phyloP scores from a whole-genome alignment of 768 basidiomycete species.

The Leccinellum luteum region DNA sequence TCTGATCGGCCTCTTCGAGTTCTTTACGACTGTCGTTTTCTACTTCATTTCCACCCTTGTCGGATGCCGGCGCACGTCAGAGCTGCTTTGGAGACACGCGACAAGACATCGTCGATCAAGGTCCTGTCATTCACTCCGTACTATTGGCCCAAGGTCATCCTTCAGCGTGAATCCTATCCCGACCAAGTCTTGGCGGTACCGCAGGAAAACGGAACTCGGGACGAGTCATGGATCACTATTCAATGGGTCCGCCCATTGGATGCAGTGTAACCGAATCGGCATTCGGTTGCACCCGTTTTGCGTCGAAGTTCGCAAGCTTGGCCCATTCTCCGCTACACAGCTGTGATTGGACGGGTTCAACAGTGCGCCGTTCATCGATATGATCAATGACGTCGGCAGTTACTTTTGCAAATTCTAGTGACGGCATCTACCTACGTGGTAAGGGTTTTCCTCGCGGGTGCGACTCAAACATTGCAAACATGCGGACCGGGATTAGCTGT shows the following conservation, averaged over 20 bases:
- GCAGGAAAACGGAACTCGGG: slow-evolving; percentile 10
- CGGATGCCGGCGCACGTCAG: slow-evolving; percentile 41
- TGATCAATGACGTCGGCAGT: no score
- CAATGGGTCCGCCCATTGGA: slow-evolving; percentile 42
- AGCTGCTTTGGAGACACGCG: slow-evolving; percentile 22
- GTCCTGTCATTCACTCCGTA: slow-evolving; percentile 42
- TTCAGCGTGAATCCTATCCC: slow-evolving; percentile 15
- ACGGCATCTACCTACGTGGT: no score
- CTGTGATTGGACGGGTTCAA: no score
- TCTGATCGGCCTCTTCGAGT: slow-evolving; percentile 31
- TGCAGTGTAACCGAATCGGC: slow-evolving; percentile 13
- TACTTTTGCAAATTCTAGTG: no score
- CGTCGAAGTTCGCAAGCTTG: no score
- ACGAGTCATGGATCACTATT: slow-evolving; percentile 42
- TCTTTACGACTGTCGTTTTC: slow-evolving; percentile 67
- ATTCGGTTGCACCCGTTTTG: neutral
- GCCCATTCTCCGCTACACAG: no score
- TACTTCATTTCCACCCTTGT: slow-evolving; percentile 44
- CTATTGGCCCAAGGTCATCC: slow-evolving; percentile 48
- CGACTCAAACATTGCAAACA: no score
- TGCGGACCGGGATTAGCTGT: no score
- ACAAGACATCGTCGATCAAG: slow-evolving; percentile 26
- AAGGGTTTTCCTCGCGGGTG: no score
- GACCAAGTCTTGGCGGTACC: slow-evolving; percentile 25
- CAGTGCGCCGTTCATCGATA: no score